Evolutionary conservation across 495 filamentous ascomycete species (phyloP), one percentile per base, ranked within the genome.

Genomic region (Aspergillus steynii): DNA sequence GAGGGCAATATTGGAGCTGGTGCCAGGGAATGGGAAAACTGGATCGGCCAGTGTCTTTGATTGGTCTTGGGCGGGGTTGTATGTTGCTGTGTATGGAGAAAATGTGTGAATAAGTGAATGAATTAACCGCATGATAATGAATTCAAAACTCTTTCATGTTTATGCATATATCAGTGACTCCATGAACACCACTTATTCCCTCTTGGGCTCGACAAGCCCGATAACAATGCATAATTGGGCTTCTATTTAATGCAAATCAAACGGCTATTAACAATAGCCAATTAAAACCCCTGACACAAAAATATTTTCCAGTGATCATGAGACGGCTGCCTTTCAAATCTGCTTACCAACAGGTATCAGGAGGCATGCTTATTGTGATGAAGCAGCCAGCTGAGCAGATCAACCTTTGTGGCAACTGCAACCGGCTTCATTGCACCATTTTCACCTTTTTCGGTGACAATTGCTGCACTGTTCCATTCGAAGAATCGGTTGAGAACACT

Each of bases 361-460:
- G 58, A 57, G 1, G 29, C 50, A 34, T 58, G 45, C 50, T 65
- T 72, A 27, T 60, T 80, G 69, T 90, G 85, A 79, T 87, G 94
- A 20, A 97, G 86, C 84, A 99, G 81, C 86, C 90, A 99, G n/a
- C 86, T 87, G 67, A 99, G 75, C 64, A 99, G 71, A 79, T 99
- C 95, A 20, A 99, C 95, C 83, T 99, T 99, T 31, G 95, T 98
- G 4, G 93, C 94, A 8, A 99, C 86, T 20, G 96, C 95, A 37
- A 93, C 80, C 5, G 96, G 93, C 77, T 88, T 92, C 69, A 92
- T 75, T 29, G 82, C 81, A 27, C 79, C 85, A 62, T 78, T 79
- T 45, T 74, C 77, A 55, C 81, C 80, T 63, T 71, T 76, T 72
- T 97, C 92, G 12, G 93, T 98, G 1, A 98, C 92, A 53, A 98